These are phyloP conservation scores for Penicillium coffeae DNA, from an alignment of 495 filamentous ascomycete genomes.

Conservation along the genomic window DNA sequence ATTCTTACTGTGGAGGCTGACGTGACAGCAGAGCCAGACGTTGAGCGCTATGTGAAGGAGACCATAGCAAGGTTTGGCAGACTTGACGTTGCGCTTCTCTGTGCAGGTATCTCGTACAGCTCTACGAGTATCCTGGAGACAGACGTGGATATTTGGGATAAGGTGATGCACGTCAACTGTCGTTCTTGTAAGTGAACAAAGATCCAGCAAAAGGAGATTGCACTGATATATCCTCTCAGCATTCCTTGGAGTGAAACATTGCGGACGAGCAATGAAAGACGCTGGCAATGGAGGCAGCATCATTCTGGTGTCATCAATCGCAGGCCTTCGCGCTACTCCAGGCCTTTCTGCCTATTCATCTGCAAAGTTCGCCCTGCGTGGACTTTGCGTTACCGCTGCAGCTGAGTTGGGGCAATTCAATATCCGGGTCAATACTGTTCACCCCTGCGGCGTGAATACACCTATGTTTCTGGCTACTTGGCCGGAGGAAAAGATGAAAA, in stretches of 20 bases:
- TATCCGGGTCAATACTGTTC: conserved; percentile 21
- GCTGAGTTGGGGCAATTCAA: conserved; percentile 15
- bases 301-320: conserved; percentile 18
- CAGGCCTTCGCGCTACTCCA: conserved; percentile 19
- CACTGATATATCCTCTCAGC: conserved; percentile 1
- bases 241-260: conserved; percentile 12
- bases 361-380: conserved; percentile 17
- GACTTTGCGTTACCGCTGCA: conserved; percentile 17
- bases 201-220: background rate
- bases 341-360: conserved; percentile 15
- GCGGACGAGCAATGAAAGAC: conserved; percentile 13
- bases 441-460: conserved; percentile 16
- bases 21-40: conserved; percentile 16
- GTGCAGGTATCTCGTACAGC: background rate
- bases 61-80: conserved; percentile 11
- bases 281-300: conserved; percentile 16
- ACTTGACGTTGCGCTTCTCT: conserved; percentile 14
- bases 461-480: conserved; percentile 14
- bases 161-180: conserved; percentile 17
- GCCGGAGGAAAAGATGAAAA: conserved; percentile 16
- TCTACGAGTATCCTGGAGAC: conserved; percentile 6
- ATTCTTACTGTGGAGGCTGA: conserved; percentile 17
- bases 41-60: conserved; percentile 4
- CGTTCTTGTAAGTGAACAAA: conserved; percentile 12
- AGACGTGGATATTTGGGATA: conserved; percentile 15